phyloP scores from a whole-genome alignment of 352 stramenopile species.

The Pythium aquatile region DNA sequence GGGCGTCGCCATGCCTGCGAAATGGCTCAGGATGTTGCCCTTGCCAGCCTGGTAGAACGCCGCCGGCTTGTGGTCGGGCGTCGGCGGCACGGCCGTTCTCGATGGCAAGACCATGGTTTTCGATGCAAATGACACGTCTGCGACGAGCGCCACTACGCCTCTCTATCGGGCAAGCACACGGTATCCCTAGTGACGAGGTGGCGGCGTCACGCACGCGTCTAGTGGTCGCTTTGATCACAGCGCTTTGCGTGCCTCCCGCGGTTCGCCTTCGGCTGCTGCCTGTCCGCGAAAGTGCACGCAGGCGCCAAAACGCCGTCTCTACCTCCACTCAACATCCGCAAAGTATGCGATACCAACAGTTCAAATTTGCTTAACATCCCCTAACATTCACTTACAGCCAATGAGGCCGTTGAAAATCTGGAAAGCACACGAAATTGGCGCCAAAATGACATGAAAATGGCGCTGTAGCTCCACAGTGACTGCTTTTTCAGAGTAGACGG shows the following conservation, averaged over 20 bases:
- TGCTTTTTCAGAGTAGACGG: not conserved
- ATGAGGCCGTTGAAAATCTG: constrained; percentile 7
- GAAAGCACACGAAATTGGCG: constrained; percentile 12
- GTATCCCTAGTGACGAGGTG: not conserved
- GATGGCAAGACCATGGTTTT: constrained; percentile 26
- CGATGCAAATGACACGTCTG: constrained; percentile 8
- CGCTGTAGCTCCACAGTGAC: not conserved
- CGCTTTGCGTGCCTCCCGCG: not conserved
- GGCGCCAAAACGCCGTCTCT: constrained; percentile 28
- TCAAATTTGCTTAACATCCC: constrained; percentile 3
- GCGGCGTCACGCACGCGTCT: constrained; percentile 1
- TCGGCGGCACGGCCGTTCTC: constrained; percentile 17
- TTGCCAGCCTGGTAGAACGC: constrained; percentile 52
- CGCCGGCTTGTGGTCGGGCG: constrained; percentile 19
- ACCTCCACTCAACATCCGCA: constrained; percentile 25
- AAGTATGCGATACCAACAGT: no score
- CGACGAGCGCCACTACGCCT: not conserved
- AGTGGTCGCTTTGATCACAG: not conserved
- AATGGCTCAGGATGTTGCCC: constrained; percentile 61
- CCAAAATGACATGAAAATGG: constrained; percentile 12
- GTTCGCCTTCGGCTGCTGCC: not conserved
- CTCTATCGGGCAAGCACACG: not conserved
- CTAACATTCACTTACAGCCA: constrained; percentile 20
- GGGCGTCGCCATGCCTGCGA: constrained; percentile 49
- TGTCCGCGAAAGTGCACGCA: constrained; percentile 14